Percentiles rank a stretch among this genome's conserved stretches.
Evolutionary conservation across 768 basidiomycete genomes (phyloP).

Genomic region (Lentinula edodes): DNA sequence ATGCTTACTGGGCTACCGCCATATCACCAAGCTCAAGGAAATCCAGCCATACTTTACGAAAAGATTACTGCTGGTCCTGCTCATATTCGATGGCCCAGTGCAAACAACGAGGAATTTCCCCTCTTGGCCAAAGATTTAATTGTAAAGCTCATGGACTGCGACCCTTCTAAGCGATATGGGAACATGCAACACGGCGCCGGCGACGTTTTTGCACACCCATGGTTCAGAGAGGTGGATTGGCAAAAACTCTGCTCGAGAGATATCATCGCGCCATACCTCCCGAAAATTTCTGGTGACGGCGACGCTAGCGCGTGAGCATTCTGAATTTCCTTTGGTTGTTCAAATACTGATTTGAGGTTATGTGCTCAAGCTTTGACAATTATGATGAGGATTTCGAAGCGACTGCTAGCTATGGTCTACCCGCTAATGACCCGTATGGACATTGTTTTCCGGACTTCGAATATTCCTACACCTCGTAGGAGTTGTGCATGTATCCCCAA

Average conservation of each 20-base stretch:
- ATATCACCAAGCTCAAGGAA: conserved; percentile 82
- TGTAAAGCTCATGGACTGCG: conserved; percentile 81
- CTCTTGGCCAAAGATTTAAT: conserved; percentile 76
- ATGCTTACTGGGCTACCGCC: conserved; percentile 97
- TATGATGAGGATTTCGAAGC: conserved; percentile 70
- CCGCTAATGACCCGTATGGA: conserved; percentile 58
- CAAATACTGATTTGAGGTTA: conserved; percentile 9
- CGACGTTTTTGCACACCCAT: conserved; percentile 89
- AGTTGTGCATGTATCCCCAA: neutral
- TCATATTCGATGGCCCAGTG: conserved; percentile 73
- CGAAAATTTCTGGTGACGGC: conserved; percentile 86
- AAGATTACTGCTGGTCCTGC: conserved; percentile 77
- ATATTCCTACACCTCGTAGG: conserved; percentile 36
- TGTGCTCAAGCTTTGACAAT: conserved; percentile 54
- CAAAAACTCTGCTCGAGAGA: conserved; percentile 71
- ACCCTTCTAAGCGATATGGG: conserved; percentile 84
- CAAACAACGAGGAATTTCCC: conserved; percentile 47
- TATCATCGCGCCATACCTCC: conserved; percentile 93
- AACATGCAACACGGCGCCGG: conserved; percentile 84
- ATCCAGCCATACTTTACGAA: conserved; percentile 87
- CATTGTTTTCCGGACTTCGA: conserved; percentile 75
- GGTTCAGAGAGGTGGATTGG: conserved; percentile 97
- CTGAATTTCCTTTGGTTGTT: neutral
- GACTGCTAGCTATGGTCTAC: conserved; percentile 51
- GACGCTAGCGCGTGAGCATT: conserved; percentile 88